Evolutionary conservation across 345 rosid genomes (phyloP).

Genomic region (Eucalyptus pauciflora): DNA sequence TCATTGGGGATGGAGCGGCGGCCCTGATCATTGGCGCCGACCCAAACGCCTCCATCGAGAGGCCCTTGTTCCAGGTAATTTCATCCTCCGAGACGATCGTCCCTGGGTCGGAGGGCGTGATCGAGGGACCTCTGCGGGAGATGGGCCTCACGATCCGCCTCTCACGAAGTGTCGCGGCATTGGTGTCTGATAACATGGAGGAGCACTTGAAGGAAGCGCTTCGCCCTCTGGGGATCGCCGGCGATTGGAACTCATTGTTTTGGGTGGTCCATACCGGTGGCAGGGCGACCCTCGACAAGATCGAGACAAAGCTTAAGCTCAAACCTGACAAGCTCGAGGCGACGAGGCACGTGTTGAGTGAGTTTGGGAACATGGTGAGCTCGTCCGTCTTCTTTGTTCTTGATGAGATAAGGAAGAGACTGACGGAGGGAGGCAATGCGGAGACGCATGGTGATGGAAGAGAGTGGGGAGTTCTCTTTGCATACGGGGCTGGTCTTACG

Average conservation of each 20-base stretch:
- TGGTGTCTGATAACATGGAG: neutral
- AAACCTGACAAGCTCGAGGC: neutral
- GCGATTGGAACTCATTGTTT: constrained; percentile 6
- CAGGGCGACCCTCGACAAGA: neutral
- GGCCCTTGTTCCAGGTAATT: neutral
- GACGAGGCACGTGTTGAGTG: neutral
- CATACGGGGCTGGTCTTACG: neutral
- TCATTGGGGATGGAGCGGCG: constrained; percentile 1
- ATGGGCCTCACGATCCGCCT: neutral
- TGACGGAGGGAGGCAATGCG: neutral
- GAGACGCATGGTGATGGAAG: neutral
- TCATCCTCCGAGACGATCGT: neutral
- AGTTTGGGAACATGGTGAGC: neutral
- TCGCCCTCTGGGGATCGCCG: neutral
- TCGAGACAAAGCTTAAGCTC: neutral
- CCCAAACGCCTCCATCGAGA: neutral
- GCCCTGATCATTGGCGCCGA: neutral
- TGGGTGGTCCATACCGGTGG: constrained; percentile 4
- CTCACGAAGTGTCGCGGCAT: neutral
- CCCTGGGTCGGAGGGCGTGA: neutral
- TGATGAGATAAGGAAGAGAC: neutral
- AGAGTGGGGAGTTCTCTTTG: neutral
- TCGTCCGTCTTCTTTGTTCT: neutral
- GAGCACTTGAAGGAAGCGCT: neutral
- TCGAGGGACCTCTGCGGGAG: neutral